phyloP scores from a whole-genome alignment of 306 rosid genomes.

The Quillaja saponaria region DNA sequence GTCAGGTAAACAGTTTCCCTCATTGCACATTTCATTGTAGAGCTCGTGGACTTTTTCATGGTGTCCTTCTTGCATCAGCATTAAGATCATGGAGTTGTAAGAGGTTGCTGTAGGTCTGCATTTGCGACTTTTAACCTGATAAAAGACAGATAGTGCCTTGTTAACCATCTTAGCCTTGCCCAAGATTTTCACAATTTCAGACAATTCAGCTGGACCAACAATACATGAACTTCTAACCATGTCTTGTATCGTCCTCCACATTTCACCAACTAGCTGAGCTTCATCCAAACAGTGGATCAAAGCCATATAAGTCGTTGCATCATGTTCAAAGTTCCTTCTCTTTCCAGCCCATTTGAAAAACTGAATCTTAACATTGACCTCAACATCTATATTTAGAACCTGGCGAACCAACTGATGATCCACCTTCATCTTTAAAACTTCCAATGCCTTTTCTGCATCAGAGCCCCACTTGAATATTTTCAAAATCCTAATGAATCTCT shows the following conservation, averaged over 20 bases:
- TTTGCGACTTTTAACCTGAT: slow-evolving; percentile 77
- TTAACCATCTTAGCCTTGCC: slow-evolving; percentile 86
- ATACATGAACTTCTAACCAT: slow-evolving; percentile 63
- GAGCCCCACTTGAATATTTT: slow-evolving; percentile 94
- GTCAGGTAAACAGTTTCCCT: slow-evolving; percentile 73
- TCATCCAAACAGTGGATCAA: slow-evolving; percentile 71
- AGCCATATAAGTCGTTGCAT: slow-evolving; percentile 67
- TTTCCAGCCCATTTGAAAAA: slow-evolving; percentile 91
- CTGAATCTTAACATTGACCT: slow-evolving; percentile 67
- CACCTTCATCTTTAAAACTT: slow-evolving; percentile 77
- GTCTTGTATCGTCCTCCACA: slow-evolving; percentile 82
- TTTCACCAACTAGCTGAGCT: slow-evolving; percentile 58
- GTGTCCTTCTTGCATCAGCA: slow-evolving; percentile 87
- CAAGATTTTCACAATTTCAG: slow-evolving; percentile 67
- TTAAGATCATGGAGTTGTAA: slow-evolving; percentile 75
- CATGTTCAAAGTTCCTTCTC: slow-evolving; percentile 70
- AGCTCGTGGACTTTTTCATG: slow-evolving; percentile 82
- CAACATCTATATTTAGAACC: slow-evolving; percentile 77
- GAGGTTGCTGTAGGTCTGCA: slow-evolving; percentile 61
- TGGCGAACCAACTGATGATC: slow-evolving; percentile 78
- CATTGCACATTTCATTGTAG: slow-evolving; percentile 82
- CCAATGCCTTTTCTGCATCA: slow-evolving; percentile 91
- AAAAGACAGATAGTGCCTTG: slow-evolving; percentile 73
- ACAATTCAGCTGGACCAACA: slow-evolving; percentile 59
- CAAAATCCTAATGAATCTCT: slow-evolving; percentile 82